A percentile compares a stretch with the other conserved stretches of the same genome.
These are phyloP conservation scores for Daphne laureola DNA, from an alignment of 441 rosid genomes.

Conservation along the genomic window DNA sequence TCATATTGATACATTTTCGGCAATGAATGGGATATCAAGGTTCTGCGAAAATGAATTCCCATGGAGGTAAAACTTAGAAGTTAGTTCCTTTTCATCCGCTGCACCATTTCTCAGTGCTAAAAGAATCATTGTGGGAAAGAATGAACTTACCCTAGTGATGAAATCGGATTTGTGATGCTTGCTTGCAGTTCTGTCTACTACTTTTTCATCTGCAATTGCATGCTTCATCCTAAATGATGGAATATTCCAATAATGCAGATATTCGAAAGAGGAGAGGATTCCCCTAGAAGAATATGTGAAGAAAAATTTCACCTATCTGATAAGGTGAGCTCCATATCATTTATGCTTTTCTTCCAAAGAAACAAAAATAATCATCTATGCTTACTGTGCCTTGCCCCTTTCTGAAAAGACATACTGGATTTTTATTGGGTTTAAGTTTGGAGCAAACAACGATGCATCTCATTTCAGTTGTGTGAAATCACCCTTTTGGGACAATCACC, in stretches of 20 bases:
- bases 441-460: not conserved
- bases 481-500: not conserved
- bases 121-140: slow-evolving; percentile 4
- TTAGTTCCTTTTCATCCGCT: not conserved
- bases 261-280: slow-evolving; percentile 93
- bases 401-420: not conserved
- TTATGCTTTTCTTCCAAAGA: not conserved
- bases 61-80: slow-evolving; percentile 59
- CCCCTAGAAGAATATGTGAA: slow-evolving; percentile 34
- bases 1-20: slow-evolving; percentile 88
- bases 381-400: not conserved
- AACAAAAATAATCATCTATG: not conserved
- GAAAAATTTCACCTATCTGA: slow-evolving; percentile 75
- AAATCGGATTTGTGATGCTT: not conserved
- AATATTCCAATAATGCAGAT: slow-evolving; percentile 34
- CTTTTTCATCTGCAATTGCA: not conserved
- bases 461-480: not conserved
- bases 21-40: slow-evolving; percentile 95
- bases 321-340: slow-evolving; percentile 44
- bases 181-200: not conserved
- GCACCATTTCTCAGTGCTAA: not conserved
- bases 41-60: slow-evolving; percentile 74
- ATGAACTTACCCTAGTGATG: not conserved
- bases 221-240: slow-evolving; percentile 1
- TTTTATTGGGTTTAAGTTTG: not conserved